Base-by-base conservation (phyloP, 2,329 filamentous ascomycete genomes). In the Aspergillus chevalieri region DNA sequence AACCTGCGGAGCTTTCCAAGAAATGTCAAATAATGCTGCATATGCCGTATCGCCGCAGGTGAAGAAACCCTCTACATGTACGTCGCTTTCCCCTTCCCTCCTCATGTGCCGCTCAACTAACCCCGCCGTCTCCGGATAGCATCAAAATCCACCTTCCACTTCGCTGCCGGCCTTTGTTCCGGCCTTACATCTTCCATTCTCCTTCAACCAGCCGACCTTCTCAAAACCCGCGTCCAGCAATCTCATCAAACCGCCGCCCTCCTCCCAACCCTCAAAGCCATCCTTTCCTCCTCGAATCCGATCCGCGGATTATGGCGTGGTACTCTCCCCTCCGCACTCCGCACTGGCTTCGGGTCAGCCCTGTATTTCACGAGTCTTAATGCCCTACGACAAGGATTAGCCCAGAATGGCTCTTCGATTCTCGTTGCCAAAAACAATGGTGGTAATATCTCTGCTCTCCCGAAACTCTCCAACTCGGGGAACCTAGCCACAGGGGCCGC, bases 161-260 rank as follows among this genome's bases (percentile, higher is more conserved):
- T 97, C 69, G 72, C 85, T 58, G 92, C 91, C 55, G 93, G 93
- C 55, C 81, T 97, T 49, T 82, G 83, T 63, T 96, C 91, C 6
- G 93, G 93, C 61, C 79, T 95, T 46, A 81, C 89, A 56, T 93
- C 90, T 47, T 91, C 93, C 48, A 84, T 95, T 52, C 83, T 97
- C 48, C 81, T 98, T 14, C 93, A 98, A 70, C 93, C 93, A 22
- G 87, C 93, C 63, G 93, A 98, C 72, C 84, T 98, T 3, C 83
- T 98, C 66, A 98, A 98, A 72, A 98, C 93, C 26, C 86, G 93
- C 43, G 85, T 97, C 38, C 93, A 98, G 67, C 93, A 97, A 70
- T 89, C 88, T 30, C 83, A 83, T 44, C 56, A 70, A 52, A 78
- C 81, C 41, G 80, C 81, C 57, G 83, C 89, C 2, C 80, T 97